Percentiles rank a stretch among this genome's conserved stretches.
These are phyloP conservation scores for Chlorella ohadii DNA, from an alignment of 139 green algal species.

Conservation along the genomic window DNA sequence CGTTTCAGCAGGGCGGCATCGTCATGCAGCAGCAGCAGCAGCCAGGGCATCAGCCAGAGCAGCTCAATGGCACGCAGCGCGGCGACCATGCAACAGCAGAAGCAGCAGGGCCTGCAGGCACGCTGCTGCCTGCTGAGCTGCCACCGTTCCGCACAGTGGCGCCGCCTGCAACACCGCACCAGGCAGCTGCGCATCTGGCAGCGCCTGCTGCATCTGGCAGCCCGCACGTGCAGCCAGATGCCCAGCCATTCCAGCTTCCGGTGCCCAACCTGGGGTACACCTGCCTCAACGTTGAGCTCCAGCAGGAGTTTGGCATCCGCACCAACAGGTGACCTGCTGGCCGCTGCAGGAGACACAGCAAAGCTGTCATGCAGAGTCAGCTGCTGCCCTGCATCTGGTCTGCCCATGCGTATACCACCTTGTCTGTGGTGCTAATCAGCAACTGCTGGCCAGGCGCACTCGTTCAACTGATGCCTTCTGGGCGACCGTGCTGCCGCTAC, in stretches of 20 bases:
- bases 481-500: no score
- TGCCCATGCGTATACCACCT: no score
- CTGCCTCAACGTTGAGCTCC: conserved; percentile 67
- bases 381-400: no score
- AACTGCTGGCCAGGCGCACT: no score
- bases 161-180: not conserved
- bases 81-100: not conserved
- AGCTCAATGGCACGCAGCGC: not conserved
- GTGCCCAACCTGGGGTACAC: conserved; percentile 78
- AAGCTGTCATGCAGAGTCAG: no score
- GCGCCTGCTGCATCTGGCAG: not conserved
- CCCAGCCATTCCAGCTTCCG: conserved; percentile 7
- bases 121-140: no score
- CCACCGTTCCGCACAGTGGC: not conserved
- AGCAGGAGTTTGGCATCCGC: conserved; percentile 55
- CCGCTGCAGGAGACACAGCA: no score
- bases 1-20: not conserved
- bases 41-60: not conserved
- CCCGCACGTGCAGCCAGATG: not conserved
- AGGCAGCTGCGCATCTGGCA: not conserved
- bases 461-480: no score
- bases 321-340: conserved; percentile 45
- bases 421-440: no score
- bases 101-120: not conserved
- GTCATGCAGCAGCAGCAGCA: not conserved